These are phyloP conservation scores for Colletotrichum paranaense DNA, from an alignment of 2,329 filamentous ascomycete species.

Conservation along the genomic window DNA sequence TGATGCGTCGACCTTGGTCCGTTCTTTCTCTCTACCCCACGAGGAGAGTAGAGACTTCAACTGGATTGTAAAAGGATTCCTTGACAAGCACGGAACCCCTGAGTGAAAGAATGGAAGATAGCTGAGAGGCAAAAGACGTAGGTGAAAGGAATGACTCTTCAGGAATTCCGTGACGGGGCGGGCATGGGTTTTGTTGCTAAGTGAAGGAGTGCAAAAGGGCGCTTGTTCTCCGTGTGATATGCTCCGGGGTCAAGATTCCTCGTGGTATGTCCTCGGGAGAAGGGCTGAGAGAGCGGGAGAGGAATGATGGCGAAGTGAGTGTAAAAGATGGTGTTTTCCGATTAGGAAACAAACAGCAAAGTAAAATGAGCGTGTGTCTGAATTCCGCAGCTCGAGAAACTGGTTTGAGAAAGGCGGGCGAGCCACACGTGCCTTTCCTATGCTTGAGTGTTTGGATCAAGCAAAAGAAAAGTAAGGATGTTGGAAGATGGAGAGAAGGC, in stretches of 20 bases:
- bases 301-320: constrained; percentile 33
- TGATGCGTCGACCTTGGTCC: constrained; percentile 18
- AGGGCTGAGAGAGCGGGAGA: constrained; percentile 21
- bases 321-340: constrained; percentile 18
- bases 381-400: constrained; percentile 9
- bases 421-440: constrained; percentile 2
- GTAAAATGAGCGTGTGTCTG: constrained; percentile 22
- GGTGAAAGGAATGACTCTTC: constrained; percentile 35
- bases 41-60: constrained; percentile 3
- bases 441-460: constrained; percentile 1
- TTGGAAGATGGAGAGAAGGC: constrained; percentile 5
- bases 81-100: constrained; percentile 31
- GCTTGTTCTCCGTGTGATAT: constrained; percentile 9
- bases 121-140: constrained; percentile 29
- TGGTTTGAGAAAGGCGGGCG: background rate
- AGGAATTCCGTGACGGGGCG: constrained; percentile 35
- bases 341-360: constrained; percentile 2
- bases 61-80: constrained; percentile 37
- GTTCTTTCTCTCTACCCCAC: constrained; percentile 17
- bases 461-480: constrained; percentile 3
- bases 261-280: constrained; percentile 10
- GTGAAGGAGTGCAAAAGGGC: constrained; percentile 11
- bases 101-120: constrained; percentile 35
- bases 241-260: constrained; percentile 18
- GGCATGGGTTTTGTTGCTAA: constrained; percentile 33